Evolutionary conservation across 192 early-diverging fungal species (phyloP).

Genomic region (Coemansia sp.): DNA sequence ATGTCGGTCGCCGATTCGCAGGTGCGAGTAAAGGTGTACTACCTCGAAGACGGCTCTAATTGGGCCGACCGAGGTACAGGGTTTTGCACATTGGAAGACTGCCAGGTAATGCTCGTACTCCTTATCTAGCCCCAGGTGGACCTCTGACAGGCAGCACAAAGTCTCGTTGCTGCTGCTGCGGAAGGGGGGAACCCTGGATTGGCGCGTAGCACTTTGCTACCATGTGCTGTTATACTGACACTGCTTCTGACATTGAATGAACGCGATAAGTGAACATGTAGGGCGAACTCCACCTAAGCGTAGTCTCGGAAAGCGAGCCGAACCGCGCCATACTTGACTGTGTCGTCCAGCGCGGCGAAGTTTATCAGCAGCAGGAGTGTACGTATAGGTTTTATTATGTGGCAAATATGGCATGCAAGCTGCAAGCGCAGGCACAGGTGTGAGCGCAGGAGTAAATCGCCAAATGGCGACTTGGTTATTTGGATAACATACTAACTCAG

Average conservation of each 20-base stretch:
- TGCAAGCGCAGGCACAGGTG: slow-evolving; percentile 1
- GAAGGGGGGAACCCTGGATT: background rate
- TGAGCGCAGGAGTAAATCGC: background rate
- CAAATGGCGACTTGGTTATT: slow-evolving; percentile 1
- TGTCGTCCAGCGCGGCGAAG: slow-evolving; percentile 69
- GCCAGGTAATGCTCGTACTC: slow-evolving; percentile 54
- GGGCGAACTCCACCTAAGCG: slow-evolving; percentile 65
- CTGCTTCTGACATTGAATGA: background rate
- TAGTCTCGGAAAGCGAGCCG: slow-evolving; percentile 63
- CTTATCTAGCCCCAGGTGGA: background rate
- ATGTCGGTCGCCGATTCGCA: slow-evolving; percentile 50
- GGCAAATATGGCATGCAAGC: background rate
- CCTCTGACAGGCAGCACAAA: background rate
- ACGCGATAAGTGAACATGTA: slow-evolving; percentile 32
- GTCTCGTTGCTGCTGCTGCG: background rate
- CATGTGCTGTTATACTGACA: slow-evolving; percentile 14
- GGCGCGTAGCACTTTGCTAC: background rate
- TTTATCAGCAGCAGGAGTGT: slow-evolving; percentile 91
- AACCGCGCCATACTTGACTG: slow-evolving; percentile 69
- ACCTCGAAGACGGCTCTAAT: slow-evolving; percentile 64
- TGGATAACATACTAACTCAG: background rate
- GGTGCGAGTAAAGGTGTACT: slow-evolving; percentile 87
- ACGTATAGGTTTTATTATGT: slow-evolving; percentile 8
- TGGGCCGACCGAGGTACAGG: slow-evolving; percentile 92
- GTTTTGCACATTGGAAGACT: slow-evolving; percentile 69